A percentile compares a stretch with the other conserved stretches of the same genome.
These are phyloP conservation scores for Zygotorulaspora danielsina DNA, from an alignment of 805 yeast species.

Conservation along the genomic window DNA sequence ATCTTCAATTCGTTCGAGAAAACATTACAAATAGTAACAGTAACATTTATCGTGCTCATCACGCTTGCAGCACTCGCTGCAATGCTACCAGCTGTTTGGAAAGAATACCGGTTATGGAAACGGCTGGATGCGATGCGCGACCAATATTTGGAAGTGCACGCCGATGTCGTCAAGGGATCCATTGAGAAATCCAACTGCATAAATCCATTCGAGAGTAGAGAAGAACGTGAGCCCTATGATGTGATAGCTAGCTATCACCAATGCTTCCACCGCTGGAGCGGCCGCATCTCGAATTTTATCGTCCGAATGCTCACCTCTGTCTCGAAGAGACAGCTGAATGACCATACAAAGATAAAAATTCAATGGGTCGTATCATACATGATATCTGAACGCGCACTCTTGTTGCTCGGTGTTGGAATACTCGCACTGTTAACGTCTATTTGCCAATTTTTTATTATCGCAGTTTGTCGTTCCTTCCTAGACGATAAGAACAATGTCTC, in stretches of 20 bases:
- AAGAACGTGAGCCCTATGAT: conserved; percentile 12
- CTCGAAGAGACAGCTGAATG: background rate
- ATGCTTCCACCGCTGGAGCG: conserved; percentile 24
- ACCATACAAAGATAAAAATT: conserved; percentile 19
- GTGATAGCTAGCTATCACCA: conserved; percentile 21
- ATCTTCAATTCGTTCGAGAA: conserved; percentile 36
- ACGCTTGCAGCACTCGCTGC: conserved; percentile 41
- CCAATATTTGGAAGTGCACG: conserved; percentile 16
- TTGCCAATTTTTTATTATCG: conserved; percentile 50
- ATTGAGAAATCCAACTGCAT: conserved; percentile 4
- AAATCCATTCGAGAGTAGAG: conserved; percentile 4
- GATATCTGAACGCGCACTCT: conserved; percentile 49
- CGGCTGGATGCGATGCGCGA: conserved; percentile 38
- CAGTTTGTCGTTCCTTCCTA: conserved; percentile 13
- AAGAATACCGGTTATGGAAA: conserved; percentile 48
- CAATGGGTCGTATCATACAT: conserved; percentile 42
- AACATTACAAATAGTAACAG: conserved; percentile 37
- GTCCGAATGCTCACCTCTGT: background rate
- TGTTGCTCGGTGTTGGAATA: conserved; percentile 50
- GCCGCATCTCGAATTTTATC: conserved; percentile 9
- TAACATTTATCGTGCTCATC: conserved; percentile 39
- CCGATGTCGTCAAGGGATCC: background rate
- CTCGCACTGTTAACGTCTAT: conserved; percentile 52
- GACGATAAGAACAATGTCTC: conserved; percentile 4
- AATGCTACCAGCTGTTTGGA: conserved; percentile 42